A percentile compares a stretch with the other conserved stretches of the same genome.
phyloP scores from a whole-genome alignment of 176 grass and related monocot species.

The sorghum (Sorghum bicolor) region Sorghum_bicolor_NCBIv3 NC_012871.2:18845501-18846000 shows the following conservation, averaged over 20 bases:
- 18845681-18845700: conserved; percentile 89
- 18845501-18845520: not conserved
- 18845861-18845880: not conserved
- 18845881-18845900: not conserved
- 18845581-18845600: conserved; percentile 99
- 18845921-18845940: not conserved
- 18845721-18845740: conserved; percentile 93
- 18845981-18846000: not conserved
- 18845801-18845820: not conserved
- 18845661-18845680: conserved; percentile 87
- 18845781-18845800: not conserved
- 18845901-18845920: not conserved
- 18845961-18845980: not conserved
- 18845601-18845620: conserved; percentile 91
- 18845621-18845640: conserved; percentile 87
- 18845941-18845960: not conserved
- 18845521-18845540: not conserved
- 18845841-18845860: not conserved
- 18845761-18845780: conserved; percentile 89
- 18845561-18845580: conserved; percentile 99
- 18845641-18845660: conserved; percentile 81
- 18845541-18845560: not conserved
- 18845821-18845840: not conserved
- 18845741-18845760: conserved; percentile 91
- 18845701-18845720: conserved; percentile 98